A percentile compares a stretch with the other conserved stretches of the same genome.
phyloP scores from a whole-genome alignment of 129 eudicot genomes.

The Ambrosia trifida region DNA sequence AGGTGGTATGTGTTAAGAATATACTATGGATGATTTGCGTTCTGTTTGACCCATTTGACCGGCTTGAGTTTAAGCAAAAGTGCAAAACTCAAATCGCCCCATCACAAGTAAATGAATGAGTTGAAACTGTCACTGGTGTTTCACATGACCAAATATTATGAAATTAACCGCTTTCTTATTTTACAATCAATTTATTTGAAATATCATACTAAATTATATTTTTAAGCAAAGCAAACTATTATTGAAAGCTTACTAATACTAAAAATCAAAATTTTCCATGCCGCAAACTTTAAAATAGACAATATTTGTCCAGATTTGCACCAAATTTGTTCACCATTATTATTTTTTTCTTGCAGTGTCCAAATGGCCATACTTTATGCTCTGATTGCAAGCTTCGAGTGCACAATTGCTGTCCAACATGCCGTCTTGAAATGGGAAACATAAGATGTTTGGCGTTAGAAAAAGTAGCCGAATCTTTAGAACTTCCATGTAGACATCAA shows the following conservation, averaged over 20 bases:
- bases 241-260: too few relatives aligned
- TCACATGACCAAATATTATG: neutral
- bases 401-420: slow-evolving; percentile 82
- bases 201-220: too few relatives aligned
- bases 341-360: slow-evolving; percentile 51
- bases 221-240: too few relatives aligned
- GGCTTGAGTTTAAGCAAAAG: too few relatives aligned
- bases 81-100: neutral
- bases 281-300: neutral
- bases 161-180: neutral
- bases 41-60: neutral
- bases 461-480: slow-evolving; percentile 81
- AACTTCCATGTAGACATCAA: slow-evolving; percentile 76
- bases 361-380: slow-evolving; percentile 89
- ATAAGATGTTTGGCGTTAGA: slow-evolving; percentile 89
- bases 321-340: slow-evolving; percentile 9
- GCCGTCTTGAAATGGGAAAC: slow-evolving; percentile 74
- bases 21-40: neutral
- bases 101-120: neutral
- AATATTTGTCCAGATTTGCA: neutral
- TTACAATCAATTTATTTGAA: too few relatives aligned
- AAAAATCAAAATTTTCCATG: neutral
- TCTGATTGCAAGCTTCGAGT: slow-evolving; percentile 71
- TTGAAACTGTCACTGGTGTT: neutral
- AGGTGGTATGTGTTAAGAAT: neutral